Percentiles rank a stretch among this genome's conserved stretches.
Conservation (phyloP, 805 yeast genomes). For the Kuraishia capsulata region DNA sequence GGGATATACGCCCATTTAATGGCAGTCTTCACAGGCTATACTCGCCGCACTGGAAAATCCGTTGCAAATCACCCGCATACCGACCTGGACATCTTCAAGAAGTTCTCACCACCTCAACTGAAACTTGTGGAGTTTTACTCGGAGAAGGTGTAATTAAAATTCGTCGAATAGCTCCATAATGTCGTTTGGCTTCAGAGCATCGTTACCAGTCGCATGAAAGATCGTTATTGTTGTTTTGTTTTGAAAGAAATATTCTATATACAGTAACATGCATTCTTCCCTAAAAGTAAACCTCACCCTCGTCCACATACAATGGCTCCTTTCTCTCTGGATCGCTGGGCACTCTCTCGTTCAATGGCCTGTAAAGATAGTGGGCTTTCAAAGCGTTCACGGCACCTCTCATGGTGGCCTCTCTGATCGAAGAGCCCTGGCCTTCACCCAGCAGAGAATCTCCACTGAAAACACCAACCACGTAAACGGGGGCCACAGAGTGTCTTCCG, state of each 20-base stretch:
- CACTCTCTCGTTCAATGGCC: constrained; percentile 54
- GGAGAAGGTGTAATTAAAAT: constrained; percentile 3
- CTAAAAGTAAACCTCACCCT: constrained; percentile 23
- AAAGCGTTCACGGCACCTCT: constrained; percentile 88
- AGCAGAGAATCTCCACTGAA: constrained; percentile 75
- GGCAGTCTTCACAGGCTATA: background rate
- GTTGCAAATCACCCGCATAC: no score
- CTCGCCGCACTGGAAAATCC: background rate
- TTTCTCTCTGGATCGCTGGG: constrained; percentile 47
- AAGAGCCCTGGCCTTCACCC: constrained; percentile 92
- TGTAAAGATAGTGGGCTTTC: constrained; percentile 86
- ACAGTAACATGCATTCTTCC: background rate
- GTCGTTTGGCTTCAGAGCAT: no score
- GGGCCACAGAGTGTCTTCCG: constrained; percentile 77
- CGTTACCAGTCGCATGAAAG: no score
- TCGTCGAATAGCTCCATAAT: no score
- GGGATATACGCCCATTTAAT: background rate
- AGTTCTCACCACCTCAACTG: constrained; percentile 31
- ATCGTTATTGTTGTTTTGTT: no score
- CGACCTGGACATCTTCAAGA: constrained; percentile 22
- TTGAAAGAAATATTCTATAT: no score
- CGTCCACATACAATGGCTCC: constrained; percentile 25
- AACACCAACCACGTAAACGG: constrained; percentile 86
- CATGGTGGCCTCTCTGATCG: constrained; percentile 83
- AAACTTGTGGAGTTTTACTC: constrained; percentile 39